A percentile compares a stretch with the other conserved stretches of the same genome.
Evolutionary conservation across 176 grass and related monocot species (phyloP).

Genomic region (Elymus sibiricus): DNA sequence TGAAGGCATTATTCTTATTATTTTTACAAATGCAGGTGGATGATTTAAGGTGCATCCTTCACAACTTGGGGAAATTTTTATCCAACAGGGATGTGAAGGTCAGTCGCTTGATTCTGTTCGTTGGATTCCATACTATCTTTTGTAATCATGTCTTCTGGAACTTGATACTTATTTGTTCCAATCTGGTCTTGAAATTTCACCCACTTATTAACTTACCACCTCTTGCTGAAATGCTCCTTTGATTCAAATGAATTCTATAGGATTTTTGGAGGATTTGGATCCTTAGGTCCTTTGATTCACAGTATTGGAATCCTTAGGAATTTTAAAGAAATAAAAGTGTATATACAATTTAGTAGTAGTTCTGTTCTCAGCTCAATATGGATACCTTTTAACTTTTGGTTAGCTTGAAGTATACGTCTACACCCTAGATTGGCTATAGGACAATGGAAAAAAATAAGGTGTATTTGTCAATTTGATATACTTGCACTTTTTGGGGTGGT

Average conservation of each 20-base stretch:
- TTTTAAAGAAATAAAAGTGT: neutral
- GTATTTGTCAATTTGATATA: neutral
- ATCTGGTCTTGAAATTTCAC: neutral
- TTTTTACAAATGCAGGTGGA: conserved; percentile 64
- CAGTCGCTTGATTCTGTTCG: conserved; percentile 17
- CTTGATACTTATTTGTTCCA: neutral
- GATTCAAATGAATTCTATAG: neutral
- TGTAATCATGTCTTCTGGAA: neutral
- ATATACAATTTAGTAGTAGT: neutral
- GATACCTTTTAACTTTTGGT: neutral
- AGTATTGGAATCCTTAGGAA: neutral
- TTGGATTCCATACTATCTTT: conserved; percentile 1
- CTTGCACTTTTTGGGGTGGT: neutral
- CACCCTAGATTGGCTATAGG: neutral
- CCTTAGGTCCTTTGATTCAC: neutral
- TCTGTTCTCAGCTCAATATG: neutral
- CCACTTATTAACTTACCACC: neutral
- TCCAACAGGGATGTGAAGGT: conserved; percentile 96
- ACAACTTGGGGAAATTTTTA: conserved; percentile 92
- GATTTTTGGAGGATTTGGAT: neutral
- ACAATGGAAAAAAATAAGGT: neutral
- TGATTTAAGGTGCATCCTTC: conserved; percentile 95
- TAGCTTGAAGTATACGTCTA: neutral
- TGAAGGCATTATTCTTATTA: conserved; percentile 14
- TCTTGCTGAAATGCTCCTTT: neutral